A percentile compares a stretch with the other conserved stretches of the same genome.
Evolutionary conservation across 805 yeast genomes (phyloP).

Genomic region (Debaryomyces hansenii): DNA sequence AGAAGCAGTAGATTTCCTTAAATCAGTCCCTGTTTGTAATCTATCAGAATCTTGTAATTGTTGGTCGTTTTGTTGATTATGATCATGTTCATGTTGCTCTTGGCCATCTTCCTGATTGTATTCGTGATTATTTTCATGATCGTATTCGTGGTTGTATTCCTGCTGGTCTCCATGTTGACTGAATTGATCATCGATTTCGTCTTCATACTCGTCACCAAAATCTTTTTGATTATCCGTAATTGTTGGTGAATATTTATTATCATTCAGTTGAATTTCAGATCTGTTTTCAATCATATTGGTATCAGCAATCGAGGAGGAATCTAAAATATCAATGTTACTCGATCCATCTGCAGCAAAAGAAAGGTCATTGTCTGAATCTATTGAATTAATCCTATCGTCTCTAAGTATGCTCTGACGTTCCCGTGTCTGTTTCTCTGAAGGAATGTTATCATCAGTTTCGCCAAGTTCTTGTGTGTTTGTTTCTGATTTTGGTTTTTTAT

Average conservation of each 20-base stretch:
- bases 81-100: background rate
- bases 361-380: background rate
- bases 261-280: conserved; percentile 1
- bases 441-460: background rate
- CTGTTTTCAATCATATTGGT: conserved; percentile 7
- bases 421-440: background rate
- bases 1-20: conserved; percentile 22
- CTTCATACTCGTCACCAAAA: background rate
- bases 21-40: background rate
- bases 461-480: background rate
- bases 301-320: conserved; percentile 21
- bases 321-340: conserved; percentile 20
- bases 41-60: background rate
- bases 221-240: background rate
- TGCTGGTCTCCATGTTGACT: background rate
- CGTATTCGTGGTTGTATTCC: background rate
- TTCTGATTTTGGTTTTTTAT: background rate
- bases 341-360: conserved; percentile 3
- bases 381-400: background rate
- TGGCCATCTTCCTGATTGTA: background rate
- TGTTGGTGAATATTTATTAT: background rate
- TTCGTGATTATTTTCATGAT: conserved; percentile 1
- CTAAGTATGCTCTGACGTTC: background rate
- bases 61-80: background rate
- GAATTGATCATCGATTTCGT: no score